These are phyloP conservation scores for Phytophthora sp. DNA, from an alignment of 352 stramenopile genomes.

Conservation along the genomic window DNA sequence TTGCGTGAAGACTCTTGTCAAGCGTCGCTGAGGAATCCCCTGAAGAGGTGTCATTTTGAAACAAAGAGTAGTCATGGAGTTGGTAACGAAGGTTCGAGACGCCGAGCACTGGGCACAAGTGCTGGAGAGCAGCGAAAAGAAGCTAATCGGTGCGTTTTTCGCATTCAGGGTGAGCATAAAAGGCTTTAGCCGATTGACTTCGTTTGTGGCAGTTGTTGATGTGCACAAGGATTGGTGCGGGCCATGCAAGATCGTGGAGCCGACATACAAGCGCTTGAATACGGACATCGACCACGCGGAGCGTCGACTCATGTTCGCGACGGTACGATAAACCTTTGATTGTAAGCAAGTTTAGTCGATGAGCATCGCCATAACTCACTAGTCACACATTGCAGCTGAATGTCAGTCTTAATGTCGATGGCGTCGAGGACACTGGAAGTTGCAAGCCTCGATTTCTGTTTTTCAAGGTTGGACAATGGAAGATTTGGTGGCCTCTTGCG, in stretches of 20 bases:
- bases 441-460: conserved; percentile 76
- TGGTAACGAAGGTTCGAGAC: conserved; percentile 64
- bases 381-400: conserved; percentile 44
- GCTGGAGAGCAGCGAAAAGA: conserved; percentile 64
- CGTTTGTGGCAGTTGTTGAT: conserved; percentile 54
- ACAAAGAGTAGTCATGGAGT: conserved; percentile 36
- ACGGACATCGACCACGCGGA: conserved; percentile 65
- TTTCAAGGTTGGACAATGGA: conserved; percentile 45
- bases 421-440: conserved; percentile 58
- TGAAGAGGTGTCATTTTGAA: conserved; percentile 19
- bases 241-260: conserved; percentile 79
- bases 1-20: no score
- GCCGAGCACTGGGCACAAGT: conserved; percentile 65
- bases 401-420: conserved; percentile 52
- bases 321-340: conserved; percentile 35
- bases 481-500: neutral
- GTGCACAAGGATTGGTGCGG: conserved; percentile 77
- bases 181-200: neutral
- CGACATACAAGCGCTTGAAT: conserved; percentile 69
- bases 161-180: neutral
- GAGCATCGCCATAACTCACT: neutral
- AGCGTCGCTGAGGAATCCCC: conserved; percentile 8
- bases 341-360: no score
- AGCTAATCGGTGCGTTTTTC: conserved; percentile 53
- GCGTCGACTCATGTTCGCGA: conserved; percentile 58